Evolutionary conservation across 108 stramenopile species (phyloP), one percentile per base, ranked within the genome.

Genomic region (Seminavis robusta): DNA sequence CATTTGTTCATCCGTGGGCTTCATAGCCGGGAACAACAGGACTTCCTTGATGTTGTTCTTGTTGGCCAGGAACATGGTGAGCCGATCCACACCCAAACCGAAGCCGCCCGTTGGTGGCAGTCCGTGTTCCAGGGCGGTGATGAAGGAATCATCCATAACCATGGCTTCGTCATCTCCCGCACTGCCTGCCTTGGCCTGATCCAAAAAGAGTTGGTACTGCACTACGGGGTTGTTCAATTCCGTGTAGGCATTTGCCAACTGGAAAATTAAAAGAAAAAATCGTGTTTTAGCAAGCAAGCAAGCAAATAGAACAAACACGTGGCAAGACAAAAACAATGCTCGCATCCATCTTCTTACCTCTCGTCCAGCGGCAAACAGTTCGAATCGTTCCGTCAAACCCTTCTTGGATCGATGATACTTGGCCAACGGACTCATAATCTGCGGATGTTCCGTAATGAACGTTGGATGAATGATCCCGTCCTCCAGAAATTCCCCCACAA

Each of bases 41-140:
- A 99, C 99, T 74, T 99, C 99, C 81, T 98, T 98, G 79, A 99
- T 99, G 63, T 98, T 98, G 79, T 94, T 94, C 87, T 98, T 98
- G 89, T 99, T 97, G 32, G 95, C 76, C 63, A 99, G 81, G 69
- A 99, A 99, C 99, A 99, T 99, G 65, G 99, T 92, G 10, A 99
- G 76, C 17, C 99, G 94, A 81, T 99, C 99, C 52, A 99, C 77
- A 51, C 99, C 99, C 19, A 95, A 76, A 65, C 99, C 99, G 86
- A 97, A 99, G 50, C 99, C 99, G 30, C 91, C 99, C 13, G 99
- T 99, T 19, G 99, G 99, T 26, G 99, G 97, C 36, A 99, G 86
- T 47, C 87, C 99, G 71, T 97, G 94, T 71, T 99, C 99, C 63
- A 99, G 69, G 15, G 99, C 95, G 39, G 90, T 86, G 51, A 94